Conservation (phyloP, 768 basidiomycete genomes). For the Lentinula edodes region DNA sequence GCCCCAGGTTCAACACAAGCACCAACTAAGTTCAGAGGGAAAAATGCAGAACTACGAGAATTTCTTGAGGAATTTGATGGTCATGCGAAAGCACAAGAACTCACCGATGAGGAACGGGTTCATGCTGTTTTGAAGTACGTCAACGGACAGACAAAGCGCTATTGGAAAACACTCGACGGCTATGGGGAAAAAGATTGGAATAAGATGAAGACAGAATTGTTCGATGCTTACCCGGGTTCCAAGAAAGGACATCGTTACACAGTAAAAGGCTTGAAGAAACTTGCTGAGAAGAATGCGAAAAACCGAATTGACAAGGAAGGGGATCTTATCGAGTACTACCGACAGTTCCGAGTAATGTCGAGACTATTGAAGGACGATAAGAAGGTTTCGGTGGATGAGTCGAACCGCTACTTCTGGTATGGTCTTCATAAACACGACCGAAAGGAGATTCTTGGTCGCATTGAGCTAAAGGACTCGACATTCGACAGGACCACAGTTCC, state of each 20-base stretch:
- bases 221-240: constrained; percentile 2
- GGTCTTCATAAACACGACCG: neutral
- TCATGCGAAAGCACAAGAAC: too few relatives aligned
- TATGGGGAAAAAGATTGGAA: constrained; percentile 6
- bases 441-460: neutral
- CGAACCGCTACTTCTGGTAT: neutral
- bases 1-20: neutral
- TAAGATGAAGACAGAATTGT: constrained; percentile 9
- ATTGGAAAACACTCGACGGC: constrained; percentile 8
- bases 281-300: neutral
- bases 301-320: neutral
- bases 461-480: neutral
- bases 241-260: neutral
- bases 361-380: neutral
- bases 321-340: neutral
- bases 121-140: constrained; percentile 6
- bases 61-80: neutral
- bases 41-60: neutral
- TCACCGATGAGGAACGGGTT: neutral
- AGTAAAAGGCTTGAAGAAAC: neutral
- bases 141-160: constrained; percentile 5
- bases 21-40: neutral
- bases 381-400: neutral
- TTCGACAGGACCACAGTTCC: neutral
- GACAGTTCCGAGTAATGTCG: neutral